phyloP scores from a whole-genome alignment of 768 basidiomycete species.

The Agrocybe pediades region DNA sequence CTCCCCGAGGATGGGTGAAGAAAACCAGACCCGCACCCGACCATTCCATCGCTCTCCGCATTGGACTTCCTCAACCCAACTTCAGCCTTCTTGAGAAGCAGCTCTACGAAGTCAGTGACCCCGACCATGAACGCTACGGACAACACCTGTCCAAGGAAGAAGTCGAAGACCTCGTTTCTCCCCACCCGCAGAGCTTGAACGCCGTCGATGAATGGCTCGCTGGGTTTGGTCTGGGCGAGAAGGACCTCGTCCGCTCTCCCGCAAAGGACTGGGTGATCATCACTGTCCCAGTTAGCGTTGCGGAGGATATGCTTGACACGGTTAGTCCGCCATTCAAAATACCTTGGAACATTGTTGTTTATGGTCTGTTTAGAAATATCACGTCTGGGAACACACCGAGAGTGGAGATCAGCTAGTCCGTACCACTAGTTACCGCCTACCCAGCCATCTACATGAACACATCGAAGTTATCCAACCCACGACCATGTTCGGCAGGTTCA shows the following conservation, averaged over 20 bases:
- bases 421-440: constrained; percentile 72
- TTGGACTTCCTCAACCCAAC: constrained; percentile 56
- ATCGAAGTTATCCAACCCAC: constrained; percentile 74
- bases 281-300: constrained; percentile 55
- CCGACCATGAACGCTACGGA: constrained; percentile 54
- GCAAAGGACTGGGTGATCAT: constrained; percentile 73
- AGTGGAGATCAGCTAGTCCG: constrained; percentile 60
- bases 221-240: constrained; percentile 51
- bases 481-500: constrained; percentile 53
- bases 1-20: constrained; percentile 44
- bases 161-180: constrained; percentile 62
- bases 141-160: constrained; percentile 64
- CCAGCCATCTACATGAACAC: constrained; percentile 56
- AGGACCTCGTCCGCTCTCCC: constrained; percentile 53
- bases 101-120: constrained; percentile 61
- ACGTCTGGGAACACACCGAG: constrained; percentile 56
- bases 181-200: constrained; percentile 51
- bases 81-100: constrained; percentile 52
- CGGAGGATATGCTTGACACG: constrained; percentile 73
- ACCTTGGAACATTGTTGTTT: not conserved
- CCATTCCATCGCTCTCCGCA: constrained; percentile 54
- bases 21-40: constrained; percentile 42
- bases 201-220: constrained; percentile 65
- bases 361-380: constrained; percentile 49
- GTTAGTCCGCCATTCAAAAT: constrained; percentile 34